Percentiles rank a stretch among this genome's conserved stretches.
phyloP scores from a whole-genome alignment of 306 rosid genomes.

The Cucurbita moschata region DNA sequence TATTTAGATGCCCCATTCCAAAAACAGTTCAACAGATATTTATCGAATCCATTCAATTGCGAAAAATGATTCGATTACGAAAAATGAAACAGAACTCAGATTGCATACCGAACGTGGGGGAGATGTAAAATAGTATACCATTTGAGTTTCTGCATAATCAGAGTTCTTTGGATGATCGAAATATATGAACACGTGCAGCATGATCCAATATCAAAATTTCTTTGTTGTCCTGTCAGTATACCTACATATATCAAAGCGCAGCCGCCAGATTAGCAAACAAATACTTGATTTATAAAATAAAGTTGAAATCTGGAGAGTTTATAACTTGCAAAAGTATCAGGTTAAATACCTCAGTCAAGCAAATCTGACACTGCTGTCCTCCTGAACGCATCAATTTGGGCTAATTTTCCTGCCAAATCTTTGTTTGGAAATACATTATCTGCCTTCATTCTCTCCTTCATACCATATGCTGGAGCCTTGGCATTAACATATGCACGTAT shows the following conservation, averaged over 20 bases:
- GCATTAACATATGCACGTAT: conserved; percentile 55
- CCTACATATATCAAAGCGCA: neutral
- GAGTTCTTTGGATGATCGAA: neutral
- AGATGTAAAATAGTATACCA: too few relatives aligned
- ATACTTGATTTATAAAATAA: neutral
- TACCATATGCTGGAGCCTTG: conserved; percentile 62
- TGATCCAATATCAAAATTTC: neutral
- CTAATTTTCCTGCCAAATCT: conserved; percentile 18
- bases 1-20: neutral
- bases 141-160: neutral
- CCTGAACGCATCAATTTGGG: conserved; percentile 50
- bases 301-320: neutral
- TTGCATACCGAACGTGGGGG: too few relatives aligned
- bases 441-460: conserved; percentile 62
- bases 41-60: neutral
- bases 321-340: neutral
- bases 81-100: too few relatives aligned
- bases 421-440: conserved; percentile 43
- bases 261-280: neutral
- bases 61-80: too few relatives aligned
- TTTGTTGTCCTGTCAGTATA: neutral
- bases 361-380: conserved; percentile 46
- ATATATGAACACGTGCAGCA: neutral
- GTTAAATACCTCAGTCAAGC: conserved; percentile 40
- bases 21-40: neutral